Base-by-base conservation (phyloP, 345 rosid genomes). In the Rhodamnia rubescens region DNA sequence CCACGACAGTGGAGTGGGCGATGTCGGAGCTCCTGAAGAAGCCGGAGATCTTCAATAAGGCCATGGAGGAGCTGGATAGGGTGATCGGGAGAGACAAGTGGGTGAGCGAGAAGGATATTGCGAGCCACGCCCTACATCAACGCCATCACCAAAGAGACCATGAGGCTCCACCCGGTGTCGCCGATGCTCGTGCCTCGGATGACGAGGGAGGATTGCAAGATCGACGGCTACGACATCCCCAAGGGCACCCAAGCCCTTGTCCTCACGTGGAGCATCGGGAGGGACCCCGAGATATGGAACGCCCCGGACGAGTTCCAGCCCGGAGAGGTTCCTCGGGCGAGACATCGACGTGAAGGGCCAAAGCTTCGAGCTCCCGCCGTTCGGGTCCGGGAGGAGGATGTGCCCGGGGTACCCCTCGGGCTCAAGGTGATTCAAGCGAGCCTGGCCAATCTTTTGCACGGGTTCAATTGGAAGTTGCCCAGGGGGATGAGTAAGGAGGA, bases 331-430 rank as follows among this genome's bases (percentile, higher is more conserved):
- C 82, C 74, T 94, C 0, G 91, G 87, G 11, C 92, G 75, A 36
- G 16, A 57, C 5, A 86, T 92, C 9, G 95, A 94, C 32, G 92
- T 93, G 11, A 92, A 90, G 82, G 97, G 97, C 0, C 93, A 90
- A 49, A 94, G 93, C 47, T 94, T 89, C 5, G 91, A 93, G 89
- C 51, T 94, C 47, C 24, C 93, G 83, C 95, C 95, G 1, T 94
- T 94, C 52, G 97, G 97, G 1, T 89, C 97, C 0, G 95, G 97
- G 20, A 90, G 95, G 85, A 89, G 95, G 89, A 94, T 92, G 93
- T 94, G 97, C n/a, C 96, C 97, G 4, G 96, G 97, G 11, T 93
- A 93, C 55, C 84, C 83, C 83, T 93, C 0, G 97, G 94, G 18
- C 61, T 94, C 2, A 94, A 94, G 88, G 92, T 94, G 74, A 92